Percentiles rank a stretch among this genome's conserved stretches.
Evolutionary conservation across 768 basidiomycete species (phyloP).

Genomic region (Rhodotorula diobovata): DNA sequence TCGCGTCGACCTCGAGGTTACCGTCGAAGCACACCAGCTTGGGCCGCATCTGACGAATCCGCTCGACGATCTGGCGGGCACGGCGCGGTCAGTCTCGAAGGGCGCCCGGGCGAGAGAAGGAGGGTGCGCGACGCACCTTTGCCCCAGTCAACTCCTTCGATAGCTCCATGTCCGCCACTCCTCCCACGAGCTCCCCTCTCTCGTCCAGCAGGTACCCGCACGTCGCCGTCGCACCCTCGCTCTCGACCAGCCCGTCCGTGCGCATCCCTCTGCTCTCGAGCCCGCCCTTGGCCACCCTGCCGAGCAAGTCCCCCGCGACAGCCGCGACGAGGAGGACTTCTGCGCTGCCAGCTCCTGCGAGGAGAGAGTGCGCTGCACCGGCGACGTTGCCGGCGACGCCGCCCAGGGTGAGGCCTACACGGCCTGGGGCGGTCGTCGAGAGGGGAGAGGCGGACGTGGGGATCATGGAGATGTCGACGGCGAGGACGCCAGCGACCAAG

Average conservation of each 20-base stretch:
- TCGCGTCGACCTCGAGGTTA: slow-evolving; percentile 55
- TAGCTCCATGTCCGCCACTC: slow-evolving; percentile 82
- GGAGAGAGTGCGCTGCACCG: slow-evolving; percentile 69
- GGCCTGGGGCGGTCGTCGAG: slow-evolving; percentile 74
- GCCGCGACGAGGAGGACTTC: slow-evolving; percentile 65
- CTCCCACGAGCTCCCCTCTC: slow-evolving; percentile 67
- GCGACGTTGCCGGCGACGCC: slow-evolving; percentile 95
- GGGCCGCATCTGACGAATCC: slow-evolving; percentile 56
- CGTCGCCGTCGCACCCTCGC: slow-evolving; percentile 59
- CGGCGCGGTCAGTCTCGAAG: not conserved
- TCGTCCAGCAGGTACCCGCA: slow-evolving; percentile 80
- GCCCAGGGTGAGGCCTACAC: slow-evolving; percentile 66
- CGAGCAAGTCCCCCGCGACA: slow-evolving; percentile 72
- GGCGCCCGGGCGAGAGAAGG: too few relatives aligned
- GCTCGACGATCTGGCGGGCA: slow-evolving; percentile 53
- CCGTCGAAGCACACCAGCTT: slow-evolving; percentile 68
- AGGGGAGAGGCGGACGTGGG: slow-evolving; percentile 41
- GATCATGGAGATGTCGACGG: slow-evolving; percentile 74
- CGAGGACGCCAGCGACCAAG: slow-evolving; percentile 76
- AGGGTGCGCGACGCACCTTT: slow-evolving; percentile 1
- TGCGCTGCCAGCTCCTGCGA: not conserved
- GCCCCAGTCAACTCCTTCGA: slow-evolving; percentile 54
- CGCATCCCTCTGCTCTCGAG: slow-evolving; percentile 66
- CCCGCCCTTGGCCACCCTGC: slow-evolving; percentile 60
- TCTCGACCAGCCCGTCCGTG: slow-evolving; percentile 63